A percentile compares a stretch with the other conserved stretches of the same genome.
Evolutionary conservation across 306 rosid species (phyloP).

Genomic region (Luffa aegyptiaca): DNA sequence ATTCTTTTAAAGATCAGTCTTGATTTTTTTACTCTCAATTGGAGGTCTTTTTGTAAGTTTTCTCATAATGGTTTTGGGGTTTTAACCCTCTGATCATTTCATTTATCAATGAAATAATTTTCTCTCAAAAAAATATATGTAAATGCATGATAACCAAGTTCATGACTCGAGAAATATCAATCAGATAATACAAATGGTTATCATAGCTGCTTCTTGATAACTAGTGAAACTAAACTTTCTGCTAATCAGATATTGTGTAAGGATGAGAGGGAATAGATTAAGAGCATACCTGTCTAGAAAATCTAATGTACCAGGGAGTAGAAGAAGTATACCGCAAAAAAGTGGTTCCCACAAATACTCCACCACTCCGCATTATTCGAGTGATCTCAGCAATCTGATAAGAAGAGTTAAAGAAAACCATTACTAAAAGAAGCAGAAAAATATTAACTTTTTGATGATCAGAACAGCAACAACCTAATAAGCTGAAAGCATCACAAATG

Average conservation of each 20-base stretch:
- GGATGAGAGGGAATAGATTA: background rate
- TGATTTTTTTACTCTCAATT: too few relatives aligned
- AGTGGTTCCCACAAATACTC: constrained; percentile 80
- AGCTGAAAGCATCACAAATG: background rate
- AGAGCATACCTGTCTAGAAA: constrained; percentile 45
- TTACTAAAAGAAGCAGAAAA: constrained; percentile 12
- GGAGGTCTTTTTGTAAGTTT: too few relatives aligned
- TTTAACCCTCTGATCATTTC: too few relatives aligned
- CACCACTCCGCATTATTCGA: constrained; percentile 67
- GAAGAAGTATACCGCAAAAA: constrained; percentile 64
- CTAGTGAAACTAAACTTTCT: background rate
- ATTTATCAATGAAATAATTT: too few relatives aligned
- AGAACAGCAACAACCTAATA: background rate
- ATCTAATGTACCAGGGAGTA: constrained; percentile 42
- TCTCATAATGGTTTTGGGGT: too few relatives aligned
- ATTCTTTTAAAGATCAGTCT: too few relatives aligned
- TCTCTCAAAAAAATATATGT: background rate
- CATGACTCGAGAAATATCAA: background rate
- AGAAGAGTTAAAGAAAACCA: background rate
- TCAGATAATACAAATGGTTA: background rate
- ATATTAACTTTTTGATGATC: background rate
- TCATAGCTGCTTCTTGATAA: background rate
- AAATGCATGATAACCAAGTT: background rate
- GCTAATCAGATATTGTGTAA: background rate
- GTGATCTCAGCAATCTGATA: constrained; percentile 71